Evolutionary conservation across 2,329 filamentous ascomycete genomes (phyloP).

Genomic region (Phoma sp.): DNA sequence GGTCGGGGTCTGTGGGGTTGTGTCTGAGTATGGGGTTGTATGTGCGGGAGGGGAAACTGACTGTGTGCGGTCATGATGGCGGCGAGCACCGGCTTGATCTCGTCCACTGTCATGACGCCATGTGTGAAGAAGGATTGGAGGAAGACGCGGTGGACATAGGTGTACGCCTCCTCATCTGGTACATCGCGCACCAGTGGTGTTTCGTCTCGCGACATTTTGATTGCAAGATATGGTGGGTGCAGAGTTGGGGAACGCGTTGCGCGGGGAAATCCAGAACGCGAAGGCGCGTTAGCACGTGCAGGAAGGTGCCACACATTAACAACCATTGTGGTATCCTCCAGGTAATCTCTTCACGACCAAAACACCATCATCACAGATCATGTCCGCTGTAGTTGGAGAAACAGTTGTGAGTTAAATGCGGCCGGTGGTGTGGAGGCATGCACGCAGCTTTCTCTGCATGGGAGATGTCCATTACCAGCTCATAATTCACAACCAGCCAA

Average conservation of each 20-base stretch:
- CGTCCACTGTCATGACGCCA: slow-evolving; percentile 75
- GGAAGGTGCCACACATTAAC: not conserved
- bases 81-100: slow-evolving; percentile 77
- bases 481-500: too few relatives aligned
- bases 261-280: slow-evolving; percentile 17
- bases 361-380: too few relatives aligned
- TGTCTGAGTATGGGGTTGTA: not conserved
- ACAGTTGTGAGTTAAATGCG: too few relatives aligned
- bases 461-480: too few relatives aligned
- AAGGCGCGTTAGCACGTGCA: slow-evolving; percentile 29
- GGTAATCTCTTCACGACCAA: too few relatives aligned
- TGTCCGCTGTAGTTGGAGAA: too few relatives aligned
- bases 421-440: too few relatives aligned
- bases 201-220: slow-evolving; percentile 11
- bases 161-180: slow-evolving; percentile 24
- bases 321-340: not conserved
- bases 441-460: too few relatives aligned
- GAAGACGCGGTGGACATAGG: slow-evolving; percentile 80
- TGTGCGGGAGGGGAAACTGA: slow-evolving; percentile 28
- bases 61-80: slow-evolving; percentile 70
- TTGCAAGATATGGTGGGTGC: not conserved
- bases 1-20: slow-evolving; percentile 42
- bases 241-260: not conserved
- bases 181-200: slow-evolving; percentile 17
- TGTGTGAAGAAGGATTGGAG: slow-evolving; percentile 85